Evolutionary conservation across 176 grass and related monocot genomes (phyloP).

Genomic region (Eragrostis curvula): DNA sequence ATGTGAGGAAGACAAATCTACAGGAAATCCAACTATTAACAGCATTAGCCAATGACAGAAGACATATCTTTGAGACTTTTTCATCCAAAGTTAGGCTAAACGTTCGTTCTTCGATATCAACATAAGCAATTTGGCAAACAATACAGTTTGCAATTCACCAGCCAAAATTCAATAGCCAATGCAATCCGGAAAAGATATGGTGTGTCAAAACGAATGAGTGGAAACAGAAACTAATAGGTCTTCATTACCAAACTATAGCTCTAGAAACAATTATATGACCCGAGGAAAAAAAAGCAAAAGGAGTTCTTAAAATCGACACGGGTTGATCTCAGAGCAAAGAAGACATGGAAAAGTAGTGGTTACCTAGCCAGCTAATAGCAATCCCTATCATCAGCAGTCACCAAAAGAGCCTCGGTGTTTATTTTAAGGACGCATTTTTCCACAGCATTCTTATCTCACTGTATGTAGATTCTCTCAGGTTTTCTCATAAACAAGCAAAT

Average conservation of each 20-base stretch:
- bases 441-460: not conserved
- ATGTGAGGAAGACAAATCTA: not conserved
- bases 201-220: constrained; percentile 29
- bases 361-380: not conserved
- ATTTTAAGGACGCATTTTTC: not conserved
- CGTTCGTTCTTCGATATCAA: not conserved
- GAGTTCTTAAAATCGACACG: constrained; percentile 9
- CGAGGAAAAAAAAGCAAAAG: not conserved
- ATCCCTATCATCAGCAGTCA: not conserved
- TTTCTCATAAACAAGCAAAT: not conserved
- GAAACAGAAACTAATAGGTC: not conserved
- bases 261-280: constrained; percentile 3
- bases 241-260: not conserved
- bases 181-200: not conserved
- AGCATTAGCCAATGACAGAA: not conserved
- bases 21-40: not conserved
- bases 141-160: not conserved
- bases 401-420: not conserved
- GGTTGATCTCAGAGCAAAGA: constrained; percentile 2
- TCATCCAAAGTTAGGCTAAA: not conserved
- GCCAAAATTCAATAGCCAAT: not conserved
- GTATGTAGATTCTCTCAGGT: not conserved
- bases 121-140: not conserved
- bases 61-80: not conserved
- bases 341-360: not conserved